Base-by-base conservation (phyloP, 2,329 filamentous ascomycete species). In the Colletotrichum sp. region DNA sequence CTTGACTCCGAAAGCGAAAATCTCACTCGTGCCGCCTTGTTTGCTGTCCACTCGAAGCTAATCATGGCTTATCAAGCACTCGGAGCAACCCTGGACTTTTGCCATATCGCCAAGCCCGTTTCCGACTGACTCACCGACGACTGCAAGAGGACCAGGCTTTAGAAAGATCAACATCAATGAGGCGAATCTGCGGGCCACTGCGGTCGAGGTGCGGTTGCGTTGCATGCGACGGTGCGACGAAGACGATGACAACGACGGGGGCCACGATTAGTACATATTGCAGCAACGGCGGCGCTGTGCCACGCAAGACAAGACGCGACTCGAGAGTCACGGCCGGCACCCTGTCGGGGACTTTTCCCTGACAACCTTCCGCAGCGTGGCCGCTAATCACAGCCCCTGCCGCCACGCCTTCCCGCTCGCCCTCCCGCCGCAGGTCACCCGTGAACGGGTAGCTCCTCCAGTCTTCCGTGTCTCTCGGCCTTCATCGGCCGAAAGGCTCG, bases 371-470 rank as follows among this genome's bases (percentile, higher is more conserved):
- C 55, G 55, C 55, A 59, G 24, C 55, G 55, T 52, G 44, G 44
- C 55, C 26, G 55, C 21, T 28, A 59, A 59, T 67, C 44, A 24
- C 39, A 34, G 21, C 26, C 28, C 18, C 24, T 36, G 34, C 34
- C 24, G 59, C 67, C 67, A 49, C 49, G 62, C 72, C 69, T 72
- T 72, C 69, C 69, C 62, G 69, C 62, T 28, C 52, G 36, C 68
- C 26, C 24, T 68, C 39, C 72, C 72, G 72, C 63, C 39, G 63
- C 62, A 72, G 63, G 69, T 68, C 69, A 68, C 39, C 52, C 69
- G 63, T 36, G 30, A 18, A 21, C 63, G 39, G 55, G 44, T 62
- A n/a, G 26, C 26, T 28, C 16, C 30, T 21, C 26, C 12, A 68
- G 18, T 18, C 21, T 67, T 15, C 72, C 69, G 36, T 18, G n/a